Conservation (phyloP, 768 basidiomycete species). For the Multifurca ochricompacta region DNA sequence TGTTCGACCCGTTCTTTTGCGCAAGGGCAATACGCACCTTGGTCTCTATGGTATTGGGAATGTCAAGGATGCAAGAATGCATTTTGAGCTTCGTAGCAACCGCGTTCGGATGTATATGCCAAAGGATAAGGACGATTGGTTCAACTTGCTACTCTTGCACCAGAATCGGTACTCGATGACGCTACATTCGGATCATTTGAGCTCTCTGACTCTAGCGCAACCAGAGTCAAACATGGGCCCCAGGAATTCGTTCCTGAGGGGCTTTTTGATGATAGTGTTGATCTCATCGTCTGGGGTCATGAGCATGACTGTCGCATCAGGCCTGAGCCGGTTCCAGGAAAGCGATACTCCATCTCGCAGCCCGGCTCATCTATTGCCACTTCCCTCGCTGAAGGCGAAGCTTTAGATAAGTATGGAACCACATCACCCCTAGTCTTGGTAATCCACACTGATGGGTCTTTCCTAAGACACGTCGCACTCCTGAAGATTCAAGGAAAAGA, state of each 20-base stretch:
- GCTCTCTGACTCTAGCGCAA: not conserved
- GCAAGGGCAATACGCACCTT: constrained; percentile 80
- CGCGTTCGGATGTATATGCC: constrained; percentile 97
- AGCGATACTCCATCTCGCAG: constrained; percentile 86
- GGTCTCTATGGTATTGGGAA: constrained; percentile 96
- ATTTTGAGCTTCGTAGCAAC: constrained; percentile 89
- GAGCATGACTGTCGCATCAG: constrained; percentile 95
- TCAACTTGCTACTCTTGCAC: constrained; percentile 88
- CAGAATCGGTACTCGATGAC: constrained; percentile 76
- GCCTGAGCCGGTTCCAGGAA: constrained; percentile 87
- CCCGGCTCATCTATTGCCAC: constrained; percentile 96
- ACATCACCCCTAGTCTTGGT: not conserved
- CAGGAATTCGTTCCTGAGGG: constrained; percentile 93
- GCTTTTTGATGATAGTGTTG: constrained; percentile 92
- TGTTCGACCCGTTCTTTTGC: constrained; percentile 82
- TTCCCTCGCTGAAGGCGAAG: constrained; percentile 87
- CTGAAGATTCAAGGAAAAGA: constrained; percentile 83
- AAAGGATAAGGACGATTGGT: constrained; percentile 84
- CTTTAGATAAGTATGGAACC: constrained; percentile 76
- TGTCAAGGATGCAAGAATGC: constrained; percentile 93
- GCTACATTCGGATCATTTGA: not conserved
- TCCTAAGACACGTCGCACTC: constrained; percentile 78
- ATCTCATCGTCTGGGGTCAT: constrained; percentile 96
- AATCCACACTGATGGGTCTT: not conserved
- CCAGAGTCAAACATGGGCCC: constrained; percentile 87